Evolutionary conservation across 148 eudicot genomes (phyloP), one percentile per base, ranked within the genome.

Genomic region (Cornus kousa): DNA sequence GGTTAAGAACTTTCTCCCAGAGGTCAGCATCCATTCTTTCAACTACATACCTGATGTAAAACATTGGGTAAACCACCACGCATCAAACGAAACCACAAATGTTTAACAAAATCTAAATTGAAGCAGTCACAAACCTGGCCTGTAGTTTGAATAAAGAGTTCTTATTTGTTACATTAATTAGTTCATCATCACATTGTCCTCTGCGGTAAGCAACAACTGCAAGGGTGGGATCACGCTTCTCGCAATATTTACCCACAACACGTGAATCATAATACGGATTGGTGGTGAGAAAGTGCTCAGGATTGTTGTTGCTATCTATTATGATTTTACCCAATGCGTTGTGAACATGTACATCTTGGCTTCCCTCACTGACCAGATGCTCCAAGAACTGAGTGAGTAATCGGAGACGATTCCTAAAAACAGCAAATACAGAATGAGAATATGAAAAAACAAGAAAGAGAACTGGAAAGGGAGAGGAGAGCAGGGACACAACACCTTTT

Each of bases 141-240:
- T 95, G 94, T 65, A 95, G 84, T 77, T 95, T 95, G 81, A 95
- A 95, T 71, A 95, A 83, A n/a, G 98, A 95, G 74, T 95, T 95
- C 86, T 91, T 95, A 74, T 88, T 93, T 31, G 98, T 95, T 20
- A 95, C 98, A 83, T 86, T 89, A 68, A 95, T 90, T 70, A 95
- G 96, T 78, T 95, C 98, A 85, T 95, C 97, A 69, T 95, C 98
- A 85, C 98, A 95, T 83, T 93, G 98, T 74, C 98, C 98, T 83
- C 97, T 86, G 70, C 97, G 93, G 76, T 95, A 95, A 31, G 98
- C 98, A 67, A 95, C 97, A 76, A 95, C 98, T 50, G 98, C 98
- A 76, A 95, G 98, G 35, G 97, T 95, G 68, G 98, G 98, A 83
- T 95, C 98, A 82, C 98, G 94, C 88, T 93, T 95, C 87, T 95